Evolutionary conservation across 495 filamentous ascomycete genomes (phyloP).

Genomic region (Penicillium coffeae): DNA sequence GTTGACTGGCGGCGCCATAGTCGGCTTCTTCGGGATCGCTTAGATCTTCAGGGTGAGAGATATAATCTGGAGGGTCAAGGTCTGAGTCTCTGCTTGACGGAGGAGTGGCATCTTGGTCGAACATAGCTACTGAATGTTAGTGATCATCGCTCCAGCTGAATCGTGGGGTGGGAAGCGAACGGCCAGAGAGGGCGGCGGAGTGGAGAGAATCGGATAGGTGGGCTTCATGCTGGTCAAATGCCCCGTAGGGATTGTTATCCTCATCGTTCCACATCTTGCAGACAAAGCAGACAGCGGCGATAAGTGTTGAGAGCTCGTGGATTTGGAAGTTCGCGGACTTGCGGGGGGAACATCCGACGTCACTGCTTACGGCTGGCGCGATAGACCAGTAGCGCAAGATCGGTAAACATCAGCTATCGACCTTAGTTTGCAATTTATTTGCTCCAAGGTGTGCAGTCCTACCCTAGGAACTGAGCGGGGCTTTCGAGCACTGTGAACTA

Average conservation of each 20-base stretch:
- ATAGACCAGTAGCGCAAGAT: slow-evolving; percentile 7
- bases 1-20: slow-evolving; percentile 27
- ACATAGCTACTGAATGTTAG: slow-evolving; percentile 34
- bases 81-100: slow-evolving; percentile 42
- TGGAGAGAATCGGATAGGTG: slow-evolving; percentile 67
- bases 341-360: slow-evolving; percentile 27
- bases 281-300: slow-evolving; percentile 16
- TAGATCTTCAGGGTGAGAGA: slow-evolving; percentile 52
- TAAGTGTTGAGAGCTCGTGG: slow-evolving; percentile 10
- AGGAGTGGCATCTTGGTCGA: slow-evolving; percentile 46
- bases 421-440: no score
- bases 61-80: slow-evolving; percentile 55
- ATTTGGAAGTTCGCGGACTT: slow-evolving; percentile 23
- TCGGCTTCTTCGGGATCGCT: slow-evolving; percentile 57
- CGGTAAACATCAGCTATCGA: no score
- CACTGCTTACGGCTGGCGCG: slow-evolving; percentile 10
- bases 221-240: slow-evolving; percentile 79
- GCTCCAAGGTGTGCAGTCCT: background rate
- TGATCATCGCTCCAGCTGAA: slow-evolving; percentile 2
- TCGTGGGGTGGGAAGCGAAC: slow-evolving; percentile 33
- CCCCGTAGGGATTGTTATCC: slow-evolving; percentile 90
- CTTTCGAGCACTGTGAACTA: no score
- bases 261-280: slow-evolving; percentile 73
- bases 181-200: slow-evolving; percentile 55
- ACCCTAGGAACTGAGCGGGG: no score